These are phyloP conservation scores for Cyanophora paradoxa DNA, from an alignment of 78 protist genomes.

Conservation along the genomic window DNA sequence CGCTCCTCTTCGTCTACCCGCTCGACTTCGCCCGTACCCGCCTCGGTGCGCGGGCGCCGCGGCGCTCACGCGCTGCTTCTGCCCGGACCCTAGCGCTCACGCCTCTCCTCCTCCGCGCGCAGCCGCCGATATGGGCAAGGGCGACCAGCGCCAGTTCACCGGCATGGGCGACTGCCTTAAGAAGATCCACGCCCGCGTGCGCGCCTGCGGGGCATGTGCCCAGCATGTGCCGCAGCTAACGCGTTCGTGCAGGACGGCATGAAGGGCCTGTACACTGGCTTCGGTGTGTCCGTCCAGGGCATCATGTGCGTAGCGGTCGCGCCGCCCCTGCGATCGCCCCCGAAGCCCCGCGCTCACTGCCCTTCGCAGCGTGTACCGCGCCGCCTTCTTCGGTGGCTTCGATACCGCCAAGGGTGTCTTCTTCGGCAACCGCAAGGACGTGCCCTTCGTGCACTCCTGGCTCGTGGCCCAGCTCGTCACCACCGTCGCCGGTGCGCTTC, in stretches of 20 bases:
- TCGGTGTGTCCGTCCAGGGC: slow-evolving; percentile 66
- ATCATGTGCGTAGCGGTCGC: not conserved
- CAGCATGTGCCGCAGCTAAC: too few species aligned
- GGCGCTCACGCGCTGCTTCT: too few species aligned
- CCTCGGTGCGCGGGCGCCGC: slow-evolving; percentile 78
- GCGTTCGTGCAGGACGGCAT: slow-evolving; percentile 51
- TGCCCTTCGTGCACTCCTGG: slow-evolving; percentile 44
- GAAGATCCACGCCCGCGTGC: slow-evolving; percentile 59
- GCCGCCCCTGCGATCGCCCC: not conserved
- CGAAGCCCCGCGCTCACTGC: not conserved
- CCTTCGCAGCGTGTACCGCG: slow-evolving; percentile 35
- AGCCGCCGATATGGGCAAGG: slow-evolving; percentile 65
- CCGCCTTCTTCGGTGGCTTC: slow-evolving; percentile 89
- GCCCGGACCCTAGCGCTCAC: too few species aligned
- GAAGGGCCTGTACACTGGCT: slow-evolving; percentile 91
- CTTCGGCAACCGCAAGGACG: slow-evolving; percentile 34
- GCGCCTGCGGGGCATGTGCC: too few species aligned
- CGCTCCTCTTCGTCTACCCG: slow-evolving; percentile 90
- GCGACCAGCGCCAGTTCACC: slow-evolving; percentile 80
- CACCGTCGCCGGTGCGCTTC: too few species aligned
- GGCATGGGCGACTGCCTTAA: slow-evolving; percentile 81
- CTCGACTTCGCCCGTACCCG: slow-evolving; percentile 97
- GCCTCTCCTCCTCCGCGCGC: too few species aligned
- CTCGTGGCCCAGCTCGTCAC: slow-evolving; percentile 60
- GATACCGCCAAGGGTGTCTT: slow-evolving; percentile 63